phyloP scores from a whole-genome alignment of 805 yeast genomes.

The Ogataea corticis region DNA sequence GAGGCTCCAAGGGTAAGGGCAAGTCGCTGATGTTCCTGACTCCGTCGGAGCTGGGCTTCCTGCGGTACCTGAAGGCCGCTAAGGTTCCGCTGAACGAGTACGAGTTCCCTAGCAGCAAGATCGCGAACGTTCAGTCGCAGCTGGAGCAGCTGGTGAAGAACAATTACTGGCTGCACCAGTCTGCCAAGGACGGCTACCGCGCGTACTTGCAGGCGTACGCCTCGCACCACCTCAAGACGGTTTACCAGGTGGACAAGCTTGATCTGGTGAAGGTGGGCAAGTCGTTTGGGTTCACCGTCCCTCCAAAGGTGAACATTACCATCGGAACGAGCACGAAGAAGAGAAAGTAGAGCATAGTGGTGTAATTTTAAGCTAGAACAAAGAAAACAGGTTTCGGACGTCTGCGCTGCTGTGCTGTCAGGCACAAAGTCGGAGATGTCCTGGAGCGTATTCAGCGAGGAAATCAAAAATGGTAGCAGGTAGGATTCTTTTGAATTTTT shows the following conservation, averaged over 20 bases:
- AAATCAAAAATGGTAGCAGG: too few species aligned
- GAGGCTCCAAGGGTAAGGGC: slow-evolving; percentile 88
- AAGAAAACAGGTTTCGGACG: too few species aligned
- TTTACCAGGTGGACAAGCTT: slow-evolving; percentile 91
- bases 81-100: slow-evolving; percentile 97
- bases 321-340: slow-evolving; percentile 77
- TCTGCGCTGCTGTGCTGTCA: too few species aligned
- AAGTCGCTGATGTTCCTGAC: slow-evolving; percentile 92
- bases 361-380: too few species aligned
- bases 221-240: slow-evolving; percentile 93
- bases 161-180: slow-evolving; percentile 90
- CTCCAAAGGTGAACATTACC: slow-evolving; percentile 95
- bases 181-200: slow-evolving; percentile 97
- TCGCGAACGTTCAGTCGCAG: slow-evolving; percentile 95
- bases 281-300: slow-evolving; percentile 91
- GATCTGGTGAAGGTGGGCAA: slow-evolving; percentile 94
- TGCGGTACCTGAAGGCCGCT: slow-evolving; percentile 92
- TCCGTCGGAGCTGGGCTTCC: slow-evolving; percentile 91
- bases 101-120: slow-evolving; percentile 91
- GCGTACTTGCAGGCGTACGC: slow-evolving; percentile 97
- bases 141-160: slow-evolving; percentile 86
- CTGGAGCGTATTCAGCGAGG: too few species aligned
- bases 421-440: too few species aligned
- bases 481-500: too few species aligned
- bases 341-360: slow-evolving; percentile 14